phyloP scores from a whole-genome alignment of 192 early-diverging fungal genomes.

The Coemansia sp. region DNA sequence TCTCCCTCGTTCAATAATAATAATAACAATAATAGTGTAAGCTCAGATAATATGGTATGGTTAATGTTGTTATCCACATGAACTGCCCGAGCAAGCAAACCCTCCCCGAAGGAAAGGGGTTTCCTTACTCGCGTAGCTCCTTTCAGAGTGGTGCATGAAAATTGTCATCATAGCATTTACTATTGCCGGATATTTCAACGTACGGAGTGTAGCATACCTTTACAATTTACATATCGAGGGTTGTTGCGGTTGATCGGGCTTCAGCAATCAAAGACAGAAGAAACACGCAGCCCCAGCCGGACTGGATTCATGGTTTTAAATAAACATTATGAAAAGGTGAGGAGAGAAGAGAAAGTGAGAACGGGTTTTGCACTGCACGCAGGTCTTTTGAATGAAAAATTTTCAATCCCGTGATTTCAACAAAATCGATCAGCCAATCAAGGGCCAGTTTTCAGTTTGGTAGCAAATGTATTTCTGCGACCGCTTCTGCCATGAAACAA shows the following conservation, averaged over 20 bases:
- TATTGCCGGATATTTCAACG: not conserved
- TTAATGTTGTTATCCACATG: conserved; percentile 11
- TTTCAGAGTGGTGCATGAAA: conserved; percentile 55
- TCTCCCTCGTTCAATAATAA: not conserved
- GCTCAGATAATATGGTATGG: conserved; percentile 11
- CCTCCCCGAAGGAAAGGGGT: not conserved
- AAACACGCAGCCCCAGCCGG: not conserved
- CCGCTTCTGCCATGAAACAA: not conserved
- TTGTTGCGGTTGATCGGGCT: too few relatives aligned
- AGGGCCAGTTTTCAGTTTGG: not conserved
- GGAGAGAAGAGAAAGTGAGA: not conserved
- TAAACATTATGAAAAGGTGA: not conserved
- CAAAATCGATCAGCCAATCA: not conserved
- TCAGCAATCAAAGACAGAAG: not conserved
- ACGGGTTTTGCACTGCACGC: conserved; percentile 17
- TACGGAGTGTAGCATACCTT: not conserved
- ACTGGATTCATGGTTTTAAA: not conserved
- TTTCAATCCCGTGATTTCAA: conserved; percentile 10
- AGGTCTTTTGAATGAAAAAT: conserved; percentile 1
- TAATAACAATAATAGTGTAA: not conserved
- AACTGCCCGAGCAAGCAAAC: not conserved
- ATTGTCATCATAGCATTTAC: conserved; percentile 43
- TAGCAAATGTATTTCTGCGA: too few relatives aligned
- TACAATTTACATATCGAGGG: not conserved
- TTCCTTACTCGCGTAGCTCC: not conserved